A percentile compares a stretch with the other conserved stretches of the same genome.
Conservation (phyloP, 2,329 filamentous ascomycete genomes). For the Botrytis cinerea region DNA sequence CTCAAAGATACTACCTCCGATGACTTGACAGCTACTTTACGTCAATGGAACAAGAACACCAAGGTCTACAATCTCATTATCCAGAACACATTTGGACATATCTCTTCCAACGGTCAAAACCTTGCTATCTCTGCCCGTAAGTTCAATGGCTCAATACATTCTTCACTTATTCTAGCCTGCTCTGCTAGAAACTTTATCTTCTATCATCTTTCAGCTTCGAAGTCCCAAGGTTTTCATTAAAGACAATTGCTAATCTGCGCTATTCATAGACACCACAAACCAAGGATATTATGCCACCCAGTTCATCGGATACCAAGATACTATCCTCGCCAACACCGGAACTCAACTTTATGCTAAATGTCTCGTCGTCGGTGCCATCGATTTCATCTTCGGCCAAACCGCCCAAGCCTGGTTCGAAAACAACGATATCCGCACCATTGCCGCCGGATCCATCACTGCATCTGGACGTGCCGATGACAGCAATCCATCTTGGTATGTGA, state of each 20-base stretch:
- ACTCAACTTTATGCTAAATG: slow-evolving; percentile 57
- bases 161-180: neutral
- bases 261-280: slow-evolving; percentile 52
- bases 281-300: slow-evolving; percentile 59
- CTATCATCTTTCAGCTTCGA: slow-evolving; percentile 44
- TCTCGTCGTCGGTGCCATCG: slow-evolving; percentile 58
- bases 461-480: slow-evolving; percentile 45
- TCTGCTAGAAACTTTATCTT: neutral
- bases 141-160: neutral
- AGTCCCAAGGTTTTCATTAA: slow-evolving; percentile 38
- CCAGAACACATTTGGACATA: slow-evolving; percentile 34
- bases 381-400: slow-evolving; percentile 60
- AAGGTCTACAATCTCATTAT: slow-evolving; percentile 62
- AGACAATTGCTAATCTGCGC: slow-evolving; percentile 54
- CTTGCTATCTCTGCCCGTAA: slow-evolving; percentile 52
- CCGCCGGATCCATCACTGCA: slow-evolving; percentile 50
- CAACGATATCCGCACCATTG: slow-evolving; percentile 47
- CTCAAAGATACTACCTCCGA: slow-evolving; percentile 48
- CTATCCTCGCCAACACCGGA: slow-evolving; percentile 52
- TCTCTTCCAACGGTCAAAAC: slow-evolving; percentile 50
- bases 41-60: slow-evolving; percentile 47
- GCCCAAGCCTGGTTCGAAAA: slow-evolving; percentile 54
- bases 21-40: slow-evolving; percentile 40
- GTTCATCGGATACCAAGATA: slow-evolving; percentile 59
- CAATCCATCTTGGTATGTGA: slow-evolving; percentile 53